Conservation (phyloP, 2,329 filamentous ascomycete genomes). For the Ceratocystis diversiconidia region DNA sequence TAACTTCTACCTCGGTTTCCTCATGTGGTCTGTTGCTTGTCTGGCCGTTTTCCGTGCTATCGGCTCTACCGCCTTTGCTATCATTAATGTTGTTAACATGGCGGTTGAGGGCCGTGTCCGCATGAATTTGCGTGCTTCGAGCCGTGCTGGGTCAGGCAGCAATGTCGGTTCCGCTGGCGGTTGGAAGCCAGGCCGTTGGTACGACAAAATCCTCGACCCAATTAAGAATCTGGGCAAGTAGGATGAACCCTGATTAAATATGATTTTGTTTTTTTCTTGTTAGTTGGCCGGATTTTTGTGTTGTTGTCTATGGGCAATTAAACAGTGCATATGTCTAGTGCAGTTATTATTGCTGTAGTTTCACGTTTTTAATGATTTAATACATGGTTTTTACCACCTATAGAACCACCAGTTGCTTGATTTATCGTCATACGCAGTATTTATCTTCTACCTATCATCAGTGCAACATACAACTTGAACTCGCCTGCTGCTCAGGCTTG, state of each 20-base stretch:
- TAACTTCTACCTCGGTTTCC: conserved; percentile 85
- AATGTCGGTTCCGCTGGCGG: conserved; percentile 11
- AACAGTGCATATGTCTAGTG: too few relatives aligned
- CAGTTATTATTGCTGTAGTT: too few relatives aligned
- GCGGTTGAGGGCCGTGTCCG: conserved; percentile 72
- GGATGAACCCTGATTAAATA: not conserved
- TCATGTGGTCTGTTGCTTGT: conserved; percentile 79
- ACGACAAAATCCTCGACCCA: conserved; percentile 15
- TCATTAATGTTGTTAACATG: conserved; percentile 72
- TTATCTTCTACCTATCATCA: too few relatives aligned
- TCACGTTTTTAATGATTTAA: too few relatives aligned
- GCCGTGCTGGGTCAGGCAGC: not conserved
- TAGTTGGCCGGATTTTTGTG: too few relatives aligned
- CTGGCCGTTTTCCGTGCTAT: conserved; percentile 80
- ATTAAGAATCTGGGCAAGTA: conserved; percentile 15
- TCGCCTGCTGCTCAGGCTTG: too few relatives aligned
- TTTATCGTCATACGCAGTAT: too few relatives aligned
- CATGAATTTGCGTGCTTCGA: conserved; percentile 39
- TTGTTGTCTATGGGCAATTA: too few relatives aligned
- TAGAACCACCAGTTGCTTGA: too few relatives aligned
- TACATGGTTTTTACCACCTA: too few relatives aligned
- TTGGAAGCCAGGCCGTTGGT: conserved; percentile 17
- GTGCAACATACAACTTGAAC: too few relatives aligned
- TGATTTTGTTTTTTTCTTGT: too few relatives aligned
- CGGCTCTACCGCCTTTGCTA: conserved; percentile 64